These are phyloP conservation scores for Cystobasidium slooffiae DNA, from an alignment of 1,284 basidiomycete genomes.

Conservation along the genomic window DNA sequence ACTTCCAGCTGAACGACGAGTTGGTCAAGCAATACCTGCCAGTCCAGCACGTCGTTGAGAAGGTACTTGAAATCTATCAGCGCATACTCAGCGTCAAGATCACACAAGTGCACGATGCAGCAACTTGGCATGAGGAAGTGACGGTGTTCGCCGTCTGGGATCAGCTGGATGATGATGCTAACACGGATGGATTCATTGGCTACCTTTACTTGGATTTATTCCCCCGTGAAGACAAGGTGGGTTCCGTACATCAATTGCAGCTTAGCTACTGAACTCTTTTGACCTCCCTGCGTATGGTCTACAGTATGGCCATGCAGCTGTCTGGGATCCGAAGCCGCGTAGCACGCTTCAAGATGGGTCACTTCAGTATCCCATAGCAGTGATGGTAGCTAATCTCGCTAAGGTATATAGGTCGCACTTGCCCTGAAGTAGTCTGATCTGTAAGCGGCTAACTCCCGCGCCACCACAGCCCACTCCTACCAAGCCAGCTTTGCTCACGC, in stretches of 20 bases:
- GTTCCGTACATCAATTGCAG: neutral
- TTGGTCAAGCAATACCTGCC: conserved; percentile 84
- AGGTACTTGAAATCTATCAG: conserved; percentile 79
- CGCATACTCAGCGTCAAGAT: conserved; percentile 75
- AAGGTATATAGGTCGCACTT: conserved; percentile 53
- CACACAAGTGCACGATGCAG: conserved; percentile 60
- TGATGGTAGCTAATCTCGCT: conserved; percentile 85
- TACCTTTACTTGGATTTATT: conserved; percentile 84
- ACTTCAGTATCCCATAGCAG: conserved; percentile 69
- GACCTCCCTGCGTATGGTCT: neutral
- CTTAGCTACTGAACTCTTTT: neutral
- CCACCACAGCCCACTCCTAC: conserved; percentile 67
- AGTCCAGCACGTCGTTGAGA: conserved; percentile 74
- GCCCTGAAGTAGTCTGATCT: neutral
- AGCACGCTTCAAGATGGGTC: conserved; percentile 59
- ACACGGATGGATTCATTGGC: conserved; percentile 69
- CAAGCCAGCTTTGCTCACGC: conserved; percentile 72
- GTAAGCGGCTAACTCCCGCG: neutral
- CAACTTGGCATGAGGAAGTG: conserved; percentile 63
- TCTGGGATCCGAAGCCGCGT: conserved; percentile 63
- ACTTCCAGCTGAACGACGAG: conserved; percentile 64
- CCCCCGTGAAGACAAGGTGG: conserved; percentile 63
- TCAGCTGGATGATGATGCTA: conserved; percentile 58
- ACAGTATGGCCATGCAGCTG: conserved; percentile 84
- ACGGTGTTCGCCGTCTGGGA: conserved; percentile 81